Evolutionary conservation across 805 yeast species (phyloP).

Genomic region (Millerago galiae): DNA sequence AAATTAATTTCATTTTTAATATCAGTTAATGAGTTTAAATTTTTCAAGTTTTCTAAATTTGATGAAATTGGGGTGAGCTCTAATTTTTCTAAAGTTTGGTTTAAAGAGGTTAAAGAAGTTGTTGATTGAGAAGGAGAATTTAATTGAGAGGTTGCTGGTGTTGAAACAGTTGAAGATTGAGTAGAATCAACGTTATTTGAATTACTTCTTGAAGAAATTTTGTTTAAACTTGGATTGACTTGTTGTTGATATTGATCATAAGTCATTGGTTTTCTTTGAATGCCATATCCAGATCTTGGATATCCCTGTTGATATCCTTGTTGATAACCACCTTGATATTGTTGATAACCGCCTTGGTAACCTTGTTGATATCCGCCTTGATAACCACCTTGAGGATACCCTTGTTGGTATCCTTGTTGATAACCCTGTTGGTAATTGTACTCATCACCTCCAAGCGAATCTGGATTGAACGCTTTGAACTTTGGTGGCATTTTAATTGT

Average conservation of each 20-base stretch:
- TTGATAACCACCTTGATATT: constrained; percentile 2
- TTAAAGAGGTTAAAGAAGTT: constrained; percentile 66
- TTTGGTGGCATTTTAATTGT: constrained; percentile 31
- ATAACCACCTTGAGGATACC: constrained; percentile 1
- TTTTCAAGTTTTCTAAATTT: constrained; percentile 44
- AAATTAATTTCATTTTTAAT: constrained; percentile 27
- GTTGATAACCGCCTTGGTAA: constrained; percentile 6
- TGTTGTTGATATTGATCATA: constrained; percentile 20
- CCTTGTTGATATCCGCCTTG: background rate
- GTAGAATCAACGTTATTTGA: constrained; percentile 9
- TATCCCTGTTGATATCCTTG: constrained; percentile 1
- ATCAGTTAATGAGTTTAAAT: constrained; percentile 29
- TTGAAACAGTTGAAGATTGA: constrained; percentile 15
- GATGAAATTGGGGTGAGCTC: constrained; percentile 62
- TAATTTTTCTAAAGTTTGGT: constrained; percentile 62
- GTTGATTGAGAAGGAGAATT: constrained; percentile 49
- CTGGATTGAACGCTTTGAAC: constrained; percentile 30
- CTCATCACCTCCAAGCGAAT: constrained; percentile 23
- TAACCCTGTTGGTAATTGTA: constrained; percentile 1
- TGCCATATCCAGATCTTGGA: constrained; percentile 10
- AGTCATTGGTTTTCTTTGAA: constrained; percentile 20
- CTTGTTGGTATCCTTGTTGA: background rate
- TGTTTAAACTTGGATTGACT: constrained; percentile 9
- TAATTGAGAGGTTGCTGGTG: constrained; percentile 21
- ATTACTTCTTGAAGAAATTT: constrained; percentile 12